These are phyloP conservation scores for Salix exigua DNA, from an alignment of 345 rosid species.

Conservation along the genomic window DNA sequence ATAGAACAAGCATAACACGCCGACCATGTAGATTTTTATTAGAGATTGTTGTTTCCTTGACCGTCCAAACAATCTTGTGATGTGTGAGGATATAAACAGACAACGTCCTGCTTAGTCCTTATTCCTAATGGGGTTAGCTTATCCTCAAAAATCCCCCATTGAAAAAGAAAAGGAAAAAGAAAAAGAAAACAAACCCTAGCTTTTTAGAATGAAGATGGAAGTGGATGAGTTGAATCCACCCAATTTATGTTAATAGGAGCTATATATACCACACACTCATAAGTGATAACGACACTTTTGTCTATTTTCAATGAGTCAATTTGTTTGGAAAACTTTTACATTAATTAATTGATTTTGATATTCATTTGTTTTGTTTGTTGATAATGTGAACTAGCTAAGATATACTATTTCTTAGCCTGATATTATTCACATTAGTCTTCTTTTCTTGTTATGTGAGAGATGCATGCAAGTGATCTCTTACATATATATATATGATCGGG, in stretches of 20 bases:
- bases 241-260: not conserved
- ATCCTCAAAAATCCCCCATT: not conserved
- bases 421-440: too few species aligned
- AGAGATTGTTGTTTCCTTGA: not conserved
- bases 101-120: not conserved
- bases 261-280: not conserved
- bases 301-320: not conserved
- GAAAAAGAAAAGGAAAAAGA: not conserved
- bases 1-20: not conserved
- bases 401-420: too few species aligned
- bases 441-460: too few species aligned
- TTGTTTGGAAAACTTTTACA: too few species aligned
- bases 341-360: too few species aligned
- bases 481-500: too few species aligned
- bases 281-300: not conserved
- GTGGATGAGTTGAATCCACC: not conserved
- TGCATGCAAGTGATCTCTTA: too few species aligned
- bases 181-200: slow-evolving; percentile 20
- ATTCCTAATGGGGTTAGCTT: not conserved
- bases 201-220: slow-evolving; percentile 1
- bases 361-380: too few species aligned
- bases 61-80: slow-evolving; percentile 19
- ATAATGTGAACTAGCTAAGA: too few species aligned
- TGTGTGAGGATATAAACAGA: not conserved
- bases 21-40: slow-evolving; percentile 11